Base-by-base conservation (phyloP, 176 grass and related monocot species). In the Hyparrhenia diplandra region DNA sequence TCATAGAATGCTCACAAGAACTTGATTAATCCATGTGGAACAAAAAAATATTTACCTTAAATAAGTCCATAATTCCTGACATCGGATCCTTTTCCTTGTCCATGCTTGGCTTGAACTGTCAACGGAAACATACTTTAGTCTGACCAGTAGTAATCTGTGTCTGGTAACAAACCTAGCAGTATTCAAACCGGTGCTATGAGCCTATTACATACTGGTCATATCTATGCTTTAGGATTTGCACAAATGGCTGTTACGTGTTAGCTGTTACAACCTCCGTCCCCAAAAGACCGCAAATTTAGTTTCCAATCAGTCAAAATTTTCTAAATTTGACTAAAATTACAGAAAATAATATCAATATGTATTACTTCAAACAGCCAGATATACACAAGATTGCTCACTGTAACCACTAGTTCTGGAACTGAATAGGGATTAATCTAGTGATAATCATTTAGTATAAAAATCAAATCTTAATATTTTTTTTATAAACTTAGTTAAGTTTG, bases 61-160 rank as follows among this genome's bases (percentile, higher is more conserved):
- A 93, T 43, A 98, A 88, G 85, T 98, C 84, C 92, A 98, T 94
- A 24, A 94, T 91, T 78, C 95, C 95, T 16, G 95, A 87, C 95
- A 98, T 98, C 5, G 95, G 95, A 58, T 98, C 90, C 78, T 92
- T 92, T 21, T 92, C 88, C 75, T 94, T 93, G 52, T 46, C 90
- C 49, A 85, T 57, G 77, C 83, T 91, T 91, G 90, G 90, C 71
- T 98, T 98, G 42, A 94, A 73, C 92, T 98, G 80, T 70, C 86
- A 74, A 45, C 47, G 30, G 30, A 65, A 65, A 40, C 34, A 81
- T 1, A 74, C 10, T 60, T 76, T 58, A 91, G 76, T 42, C 3
- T 28, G 1, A 28, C 10, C 10, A 80, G 12, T 1, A 80, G 6
- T 21, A 40, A 45, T 24, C 6, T 32, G 69, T 62, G 30, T 28